Percentiles rank a stretch among this genome's conserved stretches.
Conservation (phyloP, 192 early-diverging fungal genomes). For the Linnemannia exigua region DNA sequence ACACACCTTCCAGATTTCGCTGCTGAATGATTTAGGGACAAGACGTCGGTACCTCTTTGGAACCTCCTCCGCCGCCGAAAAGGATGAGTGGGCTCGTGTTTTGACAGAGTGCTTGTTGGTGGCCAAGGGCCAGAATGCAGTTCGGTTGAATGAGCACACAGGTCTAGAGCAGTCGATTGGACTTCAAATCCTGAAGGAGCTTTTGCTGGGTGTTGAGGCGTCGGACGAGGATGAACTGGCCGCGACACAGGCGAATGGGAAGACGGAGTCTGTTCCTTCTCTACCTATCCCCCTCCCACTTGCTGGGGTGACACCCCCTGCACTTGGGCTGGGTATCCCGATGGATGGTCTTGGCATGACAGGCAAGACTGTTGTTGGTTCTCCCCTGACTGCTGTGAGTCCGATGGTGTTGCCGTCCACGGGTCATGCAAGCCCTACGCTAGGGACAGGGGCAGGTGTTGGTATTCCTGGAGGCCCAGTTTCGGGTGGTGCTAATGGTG, state of each 20-base stretch:
- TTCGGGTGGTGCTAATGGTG: not conserved
- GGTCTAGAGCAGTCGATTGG: constrained; percentile 61
- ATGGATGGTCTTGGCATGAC: constrained; percentile 15
- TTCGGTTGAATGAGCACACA: constrained; percentile 50
- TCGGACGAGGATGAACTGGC: constrained; percentile 56
- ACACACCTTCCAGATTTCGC: constrained; percentile 72
- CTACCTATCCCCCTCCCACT: not conserved
- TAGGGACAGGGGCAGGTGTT: constrained; percentile 17
- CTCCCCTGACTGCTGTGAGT: not conserved
- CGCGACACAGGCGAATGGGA: constrained; percentile 11
- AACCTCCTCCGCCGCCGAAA: constrained; percentile 34
- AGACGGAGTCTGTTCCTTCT: constrained; percentile 6
- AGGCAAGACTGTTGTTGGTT: not conserved
- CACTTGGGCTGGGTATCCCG: constrained; percentile 39
- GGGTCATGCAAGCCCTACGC: constrained; percentile 28
- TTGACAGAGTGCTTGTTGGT: constrained; percentile 40
- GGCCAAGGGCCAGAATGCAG: constrained; percentile 48
- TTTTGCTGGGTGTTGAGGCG: constrained; percentile 52
- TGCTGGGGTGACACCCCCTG: constrained; percentile 7
- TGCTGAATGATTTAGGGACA: constrained; percentile 58
- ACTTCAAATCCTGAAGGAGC: constrained; percentile 64
- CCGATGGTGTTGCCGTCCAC: not conserved
- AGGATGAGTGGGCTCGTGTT: constrained; percentile 49
- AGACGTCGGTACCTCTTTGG: constrained; percentile 55
- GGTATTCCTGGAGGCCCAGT: constrained; percentile 5